Evolutionary conservation across 1,284 basidiomycete species (phyloP).

Genomic region (Mycosarcoma mackinlayi): DNA sequence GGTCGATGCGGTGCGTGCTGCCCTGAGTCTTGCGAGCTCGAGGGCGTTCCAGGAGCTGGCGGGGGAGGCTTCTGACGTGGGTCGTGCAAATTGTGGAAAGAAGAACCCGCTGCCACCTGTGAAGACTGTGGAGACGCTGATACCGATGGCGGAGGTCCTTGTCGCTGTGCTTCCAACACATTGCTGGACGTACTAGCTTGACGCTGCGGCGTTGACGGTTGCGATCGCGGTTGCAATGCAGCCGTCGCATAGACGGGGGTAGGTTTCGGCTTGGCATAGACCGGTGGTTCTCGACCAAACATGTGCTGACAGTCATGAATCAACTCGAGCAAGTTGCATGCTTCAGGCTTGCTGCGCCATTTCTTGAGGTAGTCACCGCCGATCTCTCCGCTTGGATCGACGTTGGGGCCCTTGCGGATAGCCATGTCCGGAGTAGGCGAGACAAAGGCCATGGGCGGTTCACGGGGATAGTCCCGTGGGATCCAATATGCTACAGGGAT

Average conservation of each 20-base stretch:
- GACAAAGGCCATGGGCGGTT: conserved; percentile 90
- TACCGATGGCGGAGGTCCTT: conserved; percentile 16
- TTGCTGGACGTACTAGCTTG: conserved; percentile 11
- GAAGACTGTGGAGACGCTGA: conserved; percentile 35
- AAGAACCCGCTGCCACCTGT: conserved; percentile 2
- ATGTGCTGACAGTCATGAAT: conserved; percentile 79
- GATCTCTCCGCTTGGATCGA: conserved; percentile 86
- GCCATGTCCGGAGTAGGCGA: conserved; percentile 93
- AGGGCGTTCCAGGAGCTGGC: conserved; percentile 15
- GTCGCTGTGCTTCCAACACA: conserved; percentile 7
- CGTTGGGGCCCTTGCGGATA: conserved; percentile 78
- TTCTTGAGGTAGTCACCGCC: conserved; percentile 76
- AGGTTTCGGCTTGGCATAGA: conserved; percentile 83
- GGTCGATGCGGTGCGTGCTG: conserved; percentile 34
- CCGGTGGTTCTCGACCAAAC: conserved; percentile 87
- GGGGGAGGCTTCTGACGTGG: conserved; percentile 31
- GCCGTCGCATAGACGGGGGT: conserved; percentile 49
- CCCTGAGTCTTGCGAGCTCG: conserved; percentile 13
- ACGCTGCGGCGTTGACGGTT: conserved; percentile 40
- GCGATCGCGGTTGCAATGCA: conserved; percentile 42
- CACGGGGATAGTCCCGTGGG: conserved; percentile 68
- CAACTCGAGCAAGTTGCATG: conserved; percentile 77
- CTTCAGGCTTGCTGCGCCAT: conserved; percentile 88
- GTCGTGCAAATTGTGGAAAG: conserved; percentile 14
- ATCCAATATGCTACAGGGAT: conserved; percentile 91